Evolutionary conservation across 176 grass and related monocot species (phyloP), one percentile per base, ranked within the genome.

Genomic region (Neostapfia colusana): DNA sequence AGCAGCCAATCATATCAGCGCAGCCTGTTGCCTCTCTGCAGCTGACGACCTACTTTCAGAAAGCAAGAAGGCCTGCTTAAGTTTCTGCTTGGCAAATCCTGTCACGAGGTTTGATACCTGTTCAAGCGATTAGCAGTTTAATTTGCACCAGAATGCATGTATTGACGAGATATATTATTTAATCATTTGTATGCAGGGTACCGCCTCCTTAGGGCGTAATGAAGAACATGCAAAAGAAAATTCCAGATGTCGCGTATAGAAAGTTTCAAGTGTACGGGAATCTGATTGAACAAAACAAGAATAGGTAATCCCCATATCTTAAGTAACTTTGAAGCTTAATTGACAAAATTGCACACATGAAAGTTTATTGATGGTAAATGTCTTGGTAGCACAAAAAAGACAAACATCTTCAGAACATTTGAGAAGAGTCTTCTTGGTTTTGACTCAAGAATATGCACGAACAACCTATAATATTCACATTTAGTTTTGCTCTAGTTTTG

Each of bases 201-300:
- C 95, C 91, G 67, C 87, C 87, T 44, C 43, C 91, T 43, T 98
- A 91, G 95, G 95, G 91, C 56, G 84, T 99, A 45, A 95, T 95
- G 95, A 99, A 90, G 66, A 91, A 92, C 56, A 90, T 99, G 83
- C 87, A 90, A 53, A 92, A 88, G 74, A 98, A 95, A 90, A 93
- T 95, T 73, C 95, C 95, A 58, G 89, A 95, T 86, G 80, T 88
- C 1, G 87, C 85, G 1, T 57, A 73, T 65, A 98, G 90, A 70
- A 94, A 91, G 81, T 92, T 84, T 20, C 89, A 99, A 73, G 89
- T 88, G 66, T 89, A 99, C 3, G 75, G 87, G 10, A 78, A 90
- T 85, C 89, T 95, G 57, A 82, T 99, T 63, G 89, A 95, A 51
- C 80, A 92, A 82, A 77, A 98, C 54, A 90, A 90, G 59, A 94